These are phyloP conservation scores for Xylaria sp. DNA, from an alignment of 2,329 filamentous ascomycete genomes.

Conservation along the genomic window DNA sequence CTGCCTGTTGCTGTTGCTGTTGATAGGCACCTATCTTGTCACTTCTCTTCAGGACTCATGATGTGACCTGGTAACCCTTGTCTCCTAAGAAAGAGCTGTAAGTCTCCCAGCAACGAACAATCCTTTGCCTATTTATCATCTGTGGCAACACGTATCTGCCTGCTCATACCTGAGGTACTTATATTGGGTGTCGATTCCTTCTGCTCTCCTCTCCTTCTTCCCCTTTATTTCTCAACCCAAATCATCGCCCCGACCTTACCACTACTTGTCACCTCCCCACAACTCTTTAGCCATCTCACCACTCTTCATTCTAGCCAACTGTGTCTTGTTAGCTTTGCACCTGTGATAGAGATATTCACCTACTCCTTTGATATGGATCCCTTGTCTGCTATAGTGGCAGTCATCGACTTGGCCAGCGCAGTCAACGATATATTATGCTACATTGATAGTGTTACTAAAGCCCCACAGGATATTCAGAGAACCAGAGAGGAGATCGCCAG, in stretches of 20 bases:
- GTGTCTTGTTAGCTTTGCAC: background rate
- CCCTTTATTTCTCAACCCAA: background rate
- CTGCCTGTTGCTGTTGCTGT: background rate
- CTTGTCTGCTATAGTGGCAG: background rate
- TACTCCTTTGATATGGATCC: slow-evolving; percentile 11
- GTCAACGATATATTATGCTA: background rate
- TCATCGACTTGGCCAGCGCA: background rate
- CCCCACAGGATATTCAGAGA: background rate
- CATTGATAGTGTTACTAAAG: background rate
- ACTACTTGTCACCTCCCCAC: background rate
- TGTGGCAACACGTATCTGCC: background rate
- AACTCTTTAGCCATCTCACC: background rate
- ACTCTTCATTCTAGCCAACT: background rate
- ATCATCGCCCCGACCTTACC: too few species aligned
- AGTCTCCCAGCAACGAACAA: background rate
- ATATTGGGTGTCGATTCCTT: background rate
- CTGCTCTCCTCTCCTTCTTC: background rate
- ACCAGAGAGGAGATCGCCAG: background rate
- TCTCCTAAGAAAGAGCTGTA: background rate
- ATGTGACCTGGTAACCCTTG: background rate
- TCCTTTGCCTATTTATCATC: background rate
- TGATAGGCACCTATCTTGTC: background rate
- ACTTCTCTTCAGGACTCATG: background rate
- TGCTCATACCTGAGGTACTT: background rate
- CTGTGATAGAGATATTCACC: background rate